A percentile compares a stretch with the other conserved stretches of the same genome.
These are phyloP conservation scores for Gossypium rotundifolium DNA, from an alignment of 345 rosid genomes.

Conservation along the genomic window DNA sequence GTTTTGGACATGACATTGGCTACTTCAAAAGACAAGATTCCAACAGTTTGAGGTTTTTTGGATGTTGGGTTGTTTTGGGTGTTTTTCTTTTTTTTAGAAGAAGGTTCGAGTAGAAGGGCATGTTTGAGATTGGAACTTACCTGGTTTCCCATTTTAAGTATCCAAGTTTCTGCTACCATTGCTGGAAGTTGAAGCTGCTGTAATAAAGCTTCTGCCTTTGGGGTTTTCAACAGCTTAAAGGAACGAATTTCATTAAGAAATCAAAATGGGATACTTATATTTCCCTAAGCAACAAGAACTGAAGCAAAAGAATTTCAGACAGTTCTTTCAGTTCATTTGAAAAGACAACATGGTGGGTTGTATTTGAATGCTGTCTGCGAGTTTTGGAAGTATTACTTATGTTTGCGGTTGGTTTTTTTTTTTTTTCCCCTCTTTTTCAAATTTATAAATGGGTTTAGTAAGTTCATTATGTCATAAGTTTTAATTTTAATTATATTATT, in stretches of 20 bases:
- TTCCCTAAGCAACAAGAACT: not conserved
- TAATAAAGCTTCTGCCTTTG: not conserved
- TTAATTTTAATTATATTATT: too few species aligned
- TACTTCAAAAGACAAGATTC: constrained; percentile 90
- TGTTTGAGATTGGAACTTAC: constrained; percentile 84
- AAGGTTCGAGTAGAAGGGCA: constrained; percentile 59
- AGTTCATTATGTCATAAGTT: too few species aligned
- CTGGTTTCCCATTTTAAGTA: constrained; percentile 91
- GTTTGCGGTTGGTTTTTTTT: not conserved
- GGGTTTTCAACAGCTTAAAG: constrained; percentile 8
- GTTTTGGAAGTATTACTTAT: not conserved
- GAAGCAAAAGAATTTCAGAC: not conserved
- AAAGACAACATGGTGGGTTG: not conserved
- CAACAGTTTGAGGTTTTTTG: constrained; percentile 38
- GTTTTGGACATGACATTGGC: constrained; percentile 88
- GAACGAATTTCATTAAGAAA: not conserved
- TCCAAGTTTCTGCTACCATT: constrained; percentile 98
- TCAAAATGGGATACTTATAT: not conserved
- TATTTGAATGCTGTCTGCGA: not conserved
- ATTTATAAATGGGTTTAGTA: too few species aligned
- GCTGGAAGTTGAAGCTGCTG: constrained; percentile 17
- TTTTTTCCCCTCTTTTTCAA: too few species aligned
- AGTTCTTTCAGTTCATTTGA: not conserved
- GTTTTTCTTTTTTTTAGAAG: constrained; percentile 30
- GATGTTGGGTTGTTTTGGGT: constrained; percentile 24